Conservation (phyloP, 2,329 filamentous ascomycete genomes). For the Tolypocladium amazonense region DNA sequence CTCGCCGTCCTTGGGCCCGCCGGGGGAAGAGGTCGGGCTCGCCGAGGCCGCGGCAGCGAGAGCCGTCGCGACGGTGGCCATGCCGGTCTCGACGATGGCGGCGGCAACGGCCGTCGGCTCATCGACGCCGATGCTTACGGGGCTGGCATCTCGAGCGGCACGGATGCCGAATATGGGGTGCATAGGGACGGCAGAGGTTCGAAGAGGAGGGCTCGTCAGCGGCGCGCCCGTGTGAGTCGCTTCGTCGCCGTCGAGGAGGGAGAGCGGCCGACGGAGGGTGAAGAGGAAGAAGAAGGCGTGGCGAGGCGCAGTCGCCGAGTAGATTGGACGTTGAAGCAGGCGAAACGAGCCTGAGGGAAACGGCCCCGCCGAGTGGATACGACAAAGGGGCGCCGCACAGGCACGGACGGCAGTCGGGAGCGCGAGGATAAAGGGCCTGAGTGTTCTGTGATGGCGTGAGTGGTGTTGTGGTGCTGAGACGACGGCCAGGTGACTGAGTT, state of each 20-base stretch:
- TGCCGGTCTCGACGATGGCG: constrained; percentile 1
- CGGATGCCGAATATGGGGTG: not conserved
- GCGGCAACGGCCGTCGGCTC: constrained; percentile 3
- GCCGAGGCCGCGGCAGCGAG: constrained; percentile 17
- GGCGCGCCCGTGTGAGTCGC: not conserved
- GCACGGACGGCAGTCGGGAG: not conserved
- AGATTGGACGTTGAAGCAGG: not conserved
- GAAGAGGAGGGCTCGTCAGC: not conserved
- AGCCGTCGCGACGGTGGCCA: constrained; percentile 7
- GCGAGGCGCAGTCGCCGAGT: not conserved
- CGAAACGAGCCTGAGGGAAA: not conserved
- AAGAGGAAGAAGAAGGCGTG: not conserved
- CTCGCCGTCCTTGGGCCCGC: constrained; percentile 21
- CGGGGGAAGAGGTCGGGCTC: constrained; percentile 14
- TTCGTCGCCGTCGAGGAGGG: not conserved
- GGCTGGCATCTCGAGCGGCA: not conserved
- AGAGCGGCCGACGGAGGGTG: not conserved
- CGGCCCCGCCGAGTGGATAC: not conserved
- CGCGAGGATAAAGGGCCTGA: not conserved
- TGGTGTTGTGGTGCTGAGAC: not conserved
- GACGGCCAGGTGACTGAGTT: not conserved
- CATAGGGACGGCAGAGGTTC: not conserved
- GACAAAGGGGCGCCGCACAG: not conserved
- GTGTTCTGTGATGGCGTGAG: not conserved
- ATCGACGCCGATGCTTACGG: constrained; percentile 7